Evolutionary conservation across 306 rosid species (phyloP).

Genomic region (Prunus persica): DNA sequence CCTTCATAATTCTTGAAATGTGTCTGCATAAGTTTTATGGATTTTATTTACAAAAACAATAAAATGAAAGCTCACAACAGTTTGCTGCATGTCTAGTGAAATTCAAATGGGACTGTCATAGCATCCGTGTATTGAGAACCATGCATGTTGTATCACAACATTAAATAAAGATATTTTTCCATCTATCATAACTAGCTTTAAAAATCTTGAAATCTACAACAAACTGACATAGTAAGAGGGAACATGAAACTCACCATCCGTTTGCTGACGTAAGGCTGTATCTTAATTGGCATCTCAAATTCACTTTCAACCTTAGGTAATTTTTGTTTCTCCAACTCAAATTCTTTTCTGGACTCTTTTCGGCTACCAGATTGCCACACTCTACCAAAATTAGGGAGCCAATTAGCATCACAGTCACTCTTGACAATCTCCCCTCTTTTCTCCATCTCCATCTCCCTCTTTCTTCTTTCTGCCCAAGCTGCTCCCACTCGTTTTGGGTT

Average conservation of each 20-base stretch:
- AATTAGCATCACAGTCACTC: slow-evolving; percentile 53
- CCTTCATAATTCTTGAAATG: not conserved
- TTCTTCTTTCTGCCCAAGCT: slow-evolving; percentile 96
- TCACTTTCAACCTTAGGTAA: slow-evolving; percentile 45
- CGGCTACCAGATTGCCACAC: slow-evolving; percentile 99
- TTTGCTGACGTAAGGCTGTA: slow-evolving; percentile 85
- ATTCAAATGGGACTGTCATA: not conserved
- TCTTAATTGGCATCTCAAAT: slow-evolving; percentile 47
- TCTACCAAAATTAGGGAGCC: slow-evolving; percentile 97
- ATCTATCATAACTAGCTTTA: not conserved
- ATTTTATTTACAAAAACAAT: not conserved
- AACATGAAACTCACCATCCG: slow-evolving; percentile 66
- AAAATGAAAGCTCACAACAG: not conserved
- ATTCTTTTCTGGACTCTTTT: slow-evolving; percentile 84
- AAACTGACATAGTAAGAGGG: not conserved
- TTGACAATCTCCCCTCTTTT: slow-evolving; percentile 73
- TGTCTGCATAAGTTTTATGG: not conserved
- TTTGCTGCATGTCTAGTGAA: not conserved
- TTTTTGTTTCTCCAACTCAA: slow-evolving; percentile 69
- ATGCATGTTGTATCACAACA: not conserved
- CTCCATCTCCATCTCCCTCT: slow-evolving; percentile 85
- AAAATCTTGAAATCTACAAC: not conserved
- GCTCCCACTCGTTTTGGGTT: slow-evolving; percentile 90
- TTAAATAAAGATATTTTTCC: not conserved
- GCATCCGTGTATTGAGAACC: not conserved